Percentiles rank a stretch among this genome's conserved stretches.
phyloP scores from a whole-genome alignment of 306 rosid genomes.

The Prunus mira region DNA sequence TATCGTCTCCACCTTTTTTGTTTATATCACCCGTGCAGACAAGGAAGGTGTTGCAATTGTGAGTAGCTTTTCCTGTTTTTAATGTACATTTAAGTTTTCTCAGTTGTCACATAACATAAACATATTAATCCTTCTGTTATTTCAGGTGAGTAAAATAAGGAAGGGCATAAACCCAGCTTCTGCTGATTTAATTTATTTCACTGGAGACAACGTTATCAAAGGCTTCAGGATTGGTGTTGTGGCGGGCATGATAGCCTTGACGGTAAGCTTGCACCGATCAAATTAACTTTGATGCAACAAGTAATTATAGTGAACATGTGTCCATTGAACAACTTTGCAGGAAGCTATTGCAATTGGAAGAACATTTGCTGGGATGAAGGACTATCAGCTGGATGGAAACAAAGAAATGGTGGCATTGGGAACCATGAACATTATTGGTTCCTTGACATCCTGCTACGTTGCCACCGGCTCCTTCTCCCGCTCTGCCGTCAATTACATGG shows the following conservation, averaged over 20 bases:
- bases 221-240: conserved; percentile 66
- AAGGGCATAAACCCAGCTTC: conserved; percentile 74
- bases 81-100: too few species aligned
- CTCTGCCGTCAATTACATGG: conserved; percentile 82
- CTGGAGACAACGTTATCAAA: conserved; percentile 47
- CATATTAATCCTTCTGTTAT: background rate
- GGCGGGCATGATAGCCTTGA: conserved; percentile 66
- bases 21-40: conserved; percentile 67
- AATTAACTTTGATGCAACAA: too few species aligned
- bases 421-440: conserved; percentile 79
- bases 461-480: conserved; percentile 94
- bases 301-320: background rate
- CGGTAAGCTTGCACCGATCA: conserved; percentile 40
- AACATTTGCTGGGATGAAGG: conserved; percentile 82
- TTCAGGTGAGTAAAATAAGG: conserved; percentile 53
- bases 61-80: conserved; percentile 24
- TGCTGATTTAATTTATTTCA: conserved; percentile 49
- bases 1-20: conserved; percentile 61
- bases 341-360: conserved; percentile 95
- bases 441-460: conserved; percentile 76
- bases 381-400: conserved; percentile 79
- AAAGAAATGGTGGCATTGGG: conserved; percentile 95
- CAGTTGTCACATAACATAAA: background rate
- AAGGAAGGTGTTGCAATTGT: conserved; percentile 68
- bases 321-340: conserved; percentile 16